Evolutionary conservation across 2,329 filamentous ascomycete genomes (phyloP).

Genomic region (Exophiala sideris): DNA sequence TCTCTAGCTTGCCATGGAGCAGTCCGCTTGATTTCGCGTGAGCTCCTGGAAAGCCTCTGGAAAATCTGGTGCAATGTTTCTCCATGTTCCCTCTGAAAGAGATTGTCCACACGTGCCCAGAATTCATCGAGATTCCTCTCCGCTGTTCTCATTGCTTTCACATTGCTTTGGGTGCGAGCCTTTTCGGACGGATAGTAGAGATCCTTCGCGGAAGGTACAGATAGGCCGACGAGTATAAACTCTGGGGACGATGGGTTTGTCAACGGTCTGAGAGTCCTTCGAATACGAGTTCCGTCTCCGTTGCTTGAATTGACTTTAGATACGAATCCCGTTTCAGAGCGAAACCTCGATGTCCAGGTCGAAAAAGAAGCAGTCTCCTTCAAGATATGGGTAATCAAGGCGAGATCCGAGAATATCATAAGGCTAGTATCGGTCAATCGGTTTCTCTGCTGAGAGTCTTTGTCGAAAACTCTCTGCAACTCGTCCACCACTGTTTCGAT

Average conservation of each 20-base stretch:
- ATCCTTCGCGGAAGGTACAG: slow-evolving; percentile 25
- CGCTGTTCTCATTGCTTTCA: slow-evolving; percentile 44
- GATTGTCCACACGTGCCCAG: slow-evolving; percentile 40
- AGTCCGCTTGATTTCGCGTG: slow-evolving; percentile 8
- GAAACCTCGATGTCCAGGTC: slow-evolving; percentile 45
- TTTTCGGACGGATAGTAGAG: slow-evolving; percentile 52
- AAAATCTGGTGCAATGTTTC: slow-evolving; percentile 8
- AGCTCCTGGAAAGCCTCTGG: not conserved
- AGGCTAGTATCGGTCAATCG: not conserved
- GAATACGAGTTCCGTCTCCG: not conserved
- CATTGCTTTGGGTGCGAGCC: slow-evolving; percentile 45
- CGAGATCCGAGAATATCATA: slow-evolving; percentile 43
- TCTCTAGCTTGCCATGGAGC: not conserved
- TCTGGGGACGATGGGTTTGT: not conserved
- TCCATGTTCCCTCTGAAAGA: slow-evolving; percentile 5
- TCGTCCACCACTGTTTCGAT: too few relatives aligned
- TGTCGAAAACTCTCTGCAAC: slow-evolving; percentile 1
- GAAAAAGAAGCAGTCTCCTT: slow-evolving; percentile 48
- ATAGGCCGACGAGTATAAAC: not conserved
- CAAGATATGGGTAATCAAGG: slow-evolving; percentile 45
- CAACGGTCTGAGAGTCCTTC: not conserved
- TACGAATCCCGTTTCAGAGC: slow-evolving; percentile 27
- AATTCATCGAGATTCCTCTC: slow-evolving; percentile 50
- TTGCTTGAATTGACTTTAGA: slow-evolving; percentile 17
- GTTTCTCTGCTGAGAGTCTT: not conserved